phyloP scores from a whole-genome alignment of 805 yeast species.

The Cyberlindnera meyerae region DNA sequence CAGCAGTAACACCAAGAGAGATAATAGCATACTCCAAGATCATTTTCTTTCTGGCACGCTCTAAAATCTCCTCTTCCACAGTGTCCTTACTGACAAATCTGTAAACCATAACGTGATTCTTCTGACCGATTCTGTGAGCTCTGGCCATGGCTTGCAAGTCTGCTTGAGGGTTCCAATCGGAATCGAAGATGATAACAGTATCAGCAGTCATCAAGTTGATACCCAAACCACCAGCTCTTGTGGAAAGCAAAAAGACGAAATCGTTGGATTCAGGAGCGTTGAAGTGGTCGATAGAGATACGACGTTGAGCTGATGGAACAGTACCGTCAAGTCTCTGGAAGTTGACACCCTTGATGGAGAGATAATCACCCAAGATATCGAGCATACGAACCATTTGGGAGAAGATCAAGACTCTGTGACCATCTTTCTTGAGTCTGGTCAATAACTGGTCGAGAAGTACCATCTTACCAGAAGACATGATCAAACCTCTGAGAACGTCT shows the following conservation, averaged over 20 bases:
- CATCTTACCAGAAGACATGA: constrained; percentile 98
- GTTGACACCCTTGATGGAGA: constrained; percentile 77
- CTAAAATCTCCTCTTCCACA: constrained; percentile 95
- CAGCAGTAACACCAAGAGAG: constrained; percentile 89
- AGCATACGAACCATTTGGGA: constrained; percentile 97
- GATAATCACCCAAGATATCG: constrained; percentile 91
- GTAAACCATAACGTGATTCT: constrained; percentile 95
- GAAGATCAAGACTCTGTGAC: constrained; percentile 92
- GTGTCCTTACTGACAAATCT: constrained; percentile 98
- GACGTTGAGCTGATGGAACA: constrained; percentile 86
- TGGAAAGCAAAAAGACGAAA: constrained; percentile 82
- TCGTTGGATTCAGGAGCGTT: constrained; percentile 92
- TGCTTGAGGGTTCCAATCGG: constrained; percentile 99
- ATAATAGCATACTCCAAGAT: constrained; percentile 96
- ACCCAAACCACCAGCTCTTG: constrained; percentile 99
- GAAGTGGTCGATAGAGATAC: constrained; percentile 93
- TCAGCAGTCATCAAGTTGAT: constrained; percentile 99
- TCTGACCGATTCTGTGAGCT: constrained; percentile 99
- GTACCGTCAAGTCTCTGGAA: constrained; percentile 97
- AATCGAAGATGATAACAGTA: constrained; percentile 94
- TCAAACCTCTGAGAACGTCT: constrained; percentile 78
- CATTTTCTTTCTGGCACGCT: constrained; percentile 97
- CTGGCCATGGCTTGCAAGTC: constrained; percentile 99
- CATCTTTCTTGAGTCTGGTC: constrained; percentile 81
- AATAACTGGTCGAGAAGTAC: constrained; percentile 87